These are phyloP conservation scores for Pestalotiopsis sp. DNA, from an alignment of 2,329 filamentous ascomycete species.

Conservation along the genomic window DNA sequence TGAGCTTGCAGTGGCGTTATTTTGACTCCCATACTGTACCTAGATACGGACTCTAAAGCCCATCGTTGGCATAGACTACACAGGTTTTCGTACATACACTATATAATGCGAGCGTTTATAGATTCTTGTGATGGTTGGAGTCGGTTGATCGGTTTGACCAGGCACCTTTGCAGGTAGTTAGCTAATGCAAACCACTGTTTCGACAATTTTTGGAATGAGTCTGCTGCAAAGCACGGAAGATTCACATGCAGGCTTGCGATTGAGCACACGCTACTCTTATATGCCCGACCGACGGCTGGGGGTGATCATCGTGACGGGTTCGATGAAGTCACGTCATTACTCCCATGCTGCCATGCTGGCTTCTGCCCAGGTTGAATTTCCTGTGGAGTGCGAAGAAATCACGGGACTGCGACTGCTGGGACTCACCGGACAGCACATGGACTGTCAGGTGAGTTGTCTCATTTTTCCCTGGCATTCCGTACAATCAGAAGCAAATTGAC, in stretches of 20 bases:
- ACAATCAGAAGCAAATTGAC: neutral
- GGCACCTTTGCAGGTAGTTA: neutral
- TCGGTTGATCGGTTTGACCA: neutral
- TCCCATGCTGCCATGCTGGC: neutral
- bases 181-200: neutral
- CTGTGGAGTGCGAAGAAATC: neutral
- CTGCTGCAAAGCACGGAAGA: neutral
- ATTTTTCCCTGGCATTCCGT: neutral
- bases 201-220: neutral
- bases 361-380: neutral
- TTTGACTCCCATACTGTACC: neutral
- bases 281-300: no score
- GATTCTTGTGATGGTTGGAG: constrained; percentile 3
- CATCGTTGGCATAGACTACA: constrained; percentile 10
- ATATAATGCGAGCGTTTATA: constrained; percentile 11
- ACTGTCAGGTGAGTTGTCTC: neutral
- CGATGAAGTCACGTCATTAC: no score
- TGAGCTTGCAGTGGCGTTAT: neutral
- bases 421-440: neutral
- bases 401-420: neutral
- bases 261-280: no score
- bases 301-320: no score
- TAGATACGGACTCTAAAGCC: neutral
- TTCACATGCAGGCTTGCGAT: neutral
- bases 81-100: constrained; percentile 13